A percentile compares a stretch with the other conserved stretches of the same genome.
Evolutionary conservation across 768 basidiomycete genomes (phyloP).

Genomic region (Suillus placidus): DNA sequence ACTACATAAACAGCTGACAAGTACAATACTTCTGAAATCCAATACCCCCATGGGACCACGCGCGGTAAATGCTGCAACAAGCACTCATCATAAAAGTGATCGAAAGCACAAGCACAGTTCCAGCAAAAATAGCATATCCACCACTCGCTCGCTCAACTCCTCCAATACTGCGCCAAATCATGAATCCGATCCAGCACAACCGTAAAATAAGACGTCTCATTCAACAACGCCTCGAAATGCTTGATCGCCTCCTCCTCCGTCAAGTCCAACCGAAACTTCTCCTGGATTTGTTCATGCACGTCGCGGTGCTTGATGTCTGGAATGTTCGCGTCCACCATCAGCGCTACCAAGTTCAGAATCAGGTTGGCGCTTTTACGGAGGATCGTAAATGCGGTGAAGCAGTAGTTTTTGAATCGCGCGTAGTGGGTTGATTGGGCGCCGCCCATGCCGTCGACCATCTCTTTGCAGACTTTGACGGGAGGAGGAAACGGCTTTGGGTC

Average conservation of each 20-base stretch:
- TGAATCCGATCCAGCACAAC: slow-evolving; percentile 94
- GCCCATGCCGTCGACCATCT: slow-evolving; percentile 99
- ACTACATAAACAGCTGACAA: too few relatives aligned
- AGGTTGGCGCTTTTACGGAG: slow-evolving; percentile 97
- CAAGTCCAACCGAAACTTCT: slow-evolving; percentile 93
- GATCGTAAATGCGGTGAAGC: slow-evolving; percentile 97
- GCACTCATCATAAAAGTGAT: neutral
- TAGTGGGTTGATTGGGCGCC: slow-evolving; percentile 95
- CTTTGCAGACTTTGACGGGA: slow-evolving; percentile 97
- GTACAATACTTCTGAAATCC: neutral
- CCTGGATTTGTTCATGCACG: slow-evolving; percentile 88
- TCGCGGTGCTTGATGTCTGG: slow-evolving; percentile 94
- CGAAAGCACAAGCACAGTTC: too few relatives aligned
- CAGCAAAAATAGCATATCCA: neutral
- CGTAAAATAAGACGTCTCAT: slow-evolving; percentile 93
- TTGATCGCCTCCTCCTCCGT: slow-evolving; percentile 98
- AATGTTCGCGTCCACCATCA: slow-evolving; percentile 98
- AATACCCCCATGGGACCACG: neutral
- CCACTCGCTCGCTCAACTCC: slow-evolving; percentile 49
- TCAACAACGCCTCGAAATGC: slow-evolving; percentile 90
- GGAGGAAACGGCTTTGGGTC: slow-evolving; percentile 98
- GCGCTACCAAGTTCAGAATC: slow-evolving; percentile 91
- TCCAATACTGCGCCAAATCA: slow-evolving; percentile 87
- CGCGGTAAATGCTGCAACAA: neutral
- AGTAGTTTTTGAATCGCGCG: slow-evolving; percentile 92